Percentiles rank a stretch among this genome's conserved stretches.
These are phyloP conservation scores for Rhodotorula sp. DNA, from an alignment of 1,284 basidiomycete genomes.

Conservation along the genomic window DNA sequence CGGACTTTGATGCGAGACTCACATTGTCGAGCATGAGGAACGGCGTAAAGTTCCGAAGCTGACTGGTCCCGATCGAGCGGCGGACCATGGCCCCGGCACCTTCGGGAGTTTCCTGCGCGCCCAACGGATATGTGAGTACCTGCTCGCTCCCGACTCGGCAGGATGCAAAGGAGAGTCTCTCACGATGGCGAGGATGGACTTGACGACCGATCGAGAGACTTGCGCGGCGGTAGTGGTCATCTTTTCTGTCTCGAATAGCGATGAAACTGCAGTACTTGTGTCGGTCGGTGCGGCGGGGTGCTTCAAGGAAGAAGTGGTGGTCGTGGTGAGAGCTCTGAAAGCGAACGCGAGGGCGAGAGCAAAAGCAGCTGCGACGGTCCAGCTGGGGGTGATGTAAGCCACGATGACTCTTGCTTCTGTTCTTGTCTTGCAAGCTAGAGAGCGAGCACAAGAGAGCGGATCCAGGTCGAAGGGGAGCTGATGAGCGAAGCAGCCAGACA, in stretches of 20 bases:
- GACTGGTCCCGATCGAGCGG: slow-evolving; percentile 75
- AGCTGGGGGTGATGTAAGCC: slow-evolving; percentile 12
- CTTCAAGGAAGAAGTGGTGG: neutral
- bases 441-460: neutral
- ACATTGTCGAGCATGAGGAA: slow-evolving; percentile 63
- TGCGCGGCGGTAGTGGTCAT: slow-evolving; percentile 19
- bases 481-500: neutral
- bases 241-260: slow-evolving; percentile 35
- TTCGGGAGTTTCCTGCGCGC: slow-evolving; percentile 64
- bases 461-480: neutral
- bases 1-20: slow-evolving; percentile 50
- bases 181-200: slow-evolving; percentile 70
- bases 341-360: neutral
- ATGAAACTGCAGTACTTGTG: neutral
- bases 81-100: slow-evolving; percentile 87
- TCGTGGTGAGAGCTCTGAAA: neutral
- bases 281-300: neutral
- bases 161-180: neutral
- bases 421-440: neutral
- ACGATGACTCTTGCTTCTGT: neutral
- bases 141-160: no score
- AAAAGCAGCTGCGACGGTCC: neutral
- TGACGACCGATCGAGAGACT: slow-evolving; percentile 67
- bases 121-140: neutral
- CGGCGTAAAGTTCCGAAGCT: slow-evolving; percentile 77